phyloP scores from a whole-genome alignment of 2,329 filamentous ascomycete genomes.

The Eurotiales sp. region DNA sequence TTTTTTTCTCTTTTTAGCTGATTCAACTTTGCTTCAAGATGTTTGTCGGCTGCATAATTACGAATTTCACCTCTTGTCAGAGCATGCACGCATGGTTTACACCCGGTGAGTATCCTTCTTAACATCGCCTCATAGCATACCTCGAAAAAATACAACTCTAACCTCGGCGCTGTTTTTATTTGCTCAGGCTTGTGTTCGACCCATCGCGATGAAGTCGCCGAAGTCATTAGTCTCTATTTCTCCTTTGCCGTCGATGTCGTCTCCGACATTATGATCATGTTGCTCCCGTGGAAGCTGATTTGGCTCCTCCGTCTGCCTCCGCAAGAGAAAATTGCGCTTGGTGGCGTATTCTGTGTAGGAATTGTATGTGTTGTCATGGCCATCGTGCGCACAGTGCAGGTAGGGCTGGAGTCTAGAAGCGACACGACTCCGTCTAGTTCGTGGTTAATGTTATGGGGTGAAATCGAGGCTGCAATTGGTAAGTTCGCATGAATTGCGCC shows the following conservation, averaged over 20 bases:
- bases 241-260: slow-evolving; percentile 33
- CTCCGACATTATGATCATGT: slow-evolving; percentile 38
- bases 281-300: slow-evolving; percentile 34
- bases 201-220: slow-evolving; percentile 25
- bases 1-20: no score
- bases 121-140: no score
- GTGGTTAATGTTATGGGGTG: slow-evolving; percentile 36
- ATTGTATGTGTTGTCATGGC: slow-evolving; percentile 25
- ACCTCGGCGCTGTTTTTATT: no score
- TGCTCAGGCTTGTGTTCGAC: slow-evolving; percentile 24
- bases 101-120: slow-evolving; percentile 11
- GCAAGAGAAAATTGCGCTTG: slow-evolving; percentile 31
- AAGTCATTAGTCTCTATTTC: slow-evolving; percentile 34
- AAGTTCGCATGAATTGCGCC: slow-evolving; percentile 9
- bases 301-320: slow-evolving; percentile 34
- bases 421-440: slow-evolving; percentile 27
- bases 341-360: slow-evolving; percentile 25
- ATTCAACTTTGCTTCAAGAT: no score
- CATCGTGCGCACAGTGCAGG: slow-evolving; percentile 28
- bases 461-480: slow-evolving; percentile 35
- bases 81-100: slow-evolving; percentile 37
- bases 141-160: no score
- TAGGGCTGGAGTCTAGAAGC: slow-evolving; percentile 25
- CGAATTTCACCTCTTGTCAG: slow-evolving; percentile 31
- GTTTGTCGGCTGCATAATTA: slow-evolving; percentile 34